Conservation (phyloP, 1,284 basidiomycete genomes). For the Heterobasidion occidentale region DNA sequence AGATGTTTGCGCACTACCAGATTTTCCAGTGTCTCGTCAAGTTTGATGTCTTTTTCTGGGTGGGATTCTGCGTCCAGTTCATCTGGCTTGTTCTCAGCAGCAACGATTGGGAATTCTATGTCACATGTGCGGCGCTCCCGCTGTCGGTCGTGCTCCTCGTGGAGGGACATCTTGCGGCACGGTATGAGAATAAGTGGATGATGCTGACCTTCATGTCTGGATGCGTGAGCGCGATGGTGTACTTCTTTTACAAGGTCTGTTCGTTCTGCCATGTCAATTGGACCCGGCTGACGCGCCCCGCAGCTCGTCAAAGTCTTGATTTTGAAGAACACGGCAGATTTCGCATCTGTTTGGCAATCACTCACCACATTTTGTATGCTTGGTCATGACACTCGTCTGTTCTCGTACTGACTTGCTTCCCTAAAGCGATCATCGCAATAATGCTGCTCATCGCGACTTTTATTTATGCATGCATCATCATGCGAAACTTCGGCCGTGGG, state of each 20-base stretch:
- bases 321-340: conserved; percentile 38
- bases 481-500: conserved; percentile 75
- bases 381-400: neutral
- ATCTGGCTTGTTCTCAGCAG: conserved; percentile 73
- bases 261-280: neutral
- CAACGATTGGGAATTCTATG: conserved; percentile 76
- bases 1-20: conserved; percentile 83
- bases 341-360: conserved; percentile 55
- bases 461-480: conserved; percentile 58
- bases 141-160: conserved; percentile 75
- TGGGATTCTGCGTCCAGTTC: conserved; percentile 84
- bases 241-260: conserved; percentile 85
- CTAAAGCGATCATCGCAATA: conserved; percentile 67
- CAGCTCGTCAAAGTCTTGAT: conserved; percentile 60
- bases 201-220: conserved; percentile 85
- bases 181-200: conserved; percentile 80
- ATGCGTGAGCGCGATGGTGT: conserved; percentile 74
- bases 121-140: conserved; percentile 82
- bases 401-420: neutral
- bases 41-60: conserved; percentile 90
- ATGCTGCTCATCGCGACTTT: conserved; percentile 67
- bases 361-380: conserved; percentile 61
- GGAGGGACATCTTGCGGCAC: conserved; percentile 81
- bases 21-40: conserved; percentile 86
- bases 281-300: neutral